Percentiles rank a stretch among this genome's conserved stretches.
These are phyloP conservation scores for Monosporascus sp. DNA, from an alignment of 2,329 filamentous ascomycete genomes.

Conservation along the genomic window DNA sequence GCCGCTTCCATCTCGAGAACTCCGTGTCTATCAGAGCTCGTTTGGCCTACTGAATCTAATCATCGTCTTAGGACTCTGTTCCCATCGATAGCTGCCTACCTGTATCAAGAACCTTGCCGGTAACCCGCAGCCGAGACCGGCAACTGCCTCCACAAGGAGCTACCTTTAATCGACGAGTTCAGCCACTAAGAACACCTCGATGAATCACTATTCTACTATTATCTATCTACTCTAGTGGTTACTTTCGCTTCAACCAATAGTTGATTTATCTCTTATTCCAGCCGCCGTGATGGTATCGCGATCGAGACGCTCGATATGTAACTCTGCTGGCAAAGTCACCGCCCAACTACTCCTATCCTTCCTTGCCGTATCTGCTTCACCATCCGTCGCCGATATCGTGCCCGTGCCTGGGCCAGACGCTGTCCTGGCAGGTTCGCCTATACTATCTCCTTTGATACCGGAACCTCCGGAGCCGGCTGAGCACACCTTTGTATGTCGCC, in stretches of 20 bases:
- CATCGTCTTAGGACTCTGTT: neutral
- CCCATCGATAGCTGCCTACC: neutral
- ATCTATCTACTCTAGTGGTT: neutral
- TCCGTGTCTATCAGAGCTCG: too few relatives aligned
- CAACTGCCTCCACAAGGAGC: too few relatives aligned
- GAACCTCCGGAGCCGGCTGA: constrained; percentile 44
- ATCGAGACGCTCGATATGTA: constrained; percentile 32
- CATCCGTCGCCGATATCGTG: constrained; percentile 28
- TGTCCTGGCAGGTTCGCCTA: constrained; percentile 38
- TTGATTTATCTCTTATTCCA: neutral
- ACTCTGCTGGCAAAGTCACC: constrained; percentile 58
- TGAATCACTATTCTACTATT: neutral
- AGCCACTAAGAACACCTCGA: neutral
- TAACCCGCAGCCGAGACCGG: too few relatives aligned
- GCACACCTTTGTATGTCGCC: constrained; percentile 46
- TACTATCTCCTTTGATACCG: constrained; percentile 33
- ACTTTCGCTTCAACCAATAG: neutral
- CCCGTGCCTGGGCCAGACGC: constrained; percentile 28
- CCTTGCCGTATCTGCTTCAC: constrained; percentile 51
- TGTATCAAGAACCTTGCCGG: neutral
- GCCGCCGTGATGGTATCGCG: constrained; percentile 18
- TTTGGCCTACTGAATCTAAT: too few relatives aligned
- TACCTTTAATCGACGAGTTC: neutral
- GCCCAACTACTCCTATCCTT: constrained; percentile 60
- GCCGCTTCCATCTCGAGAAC: neutral